Conservation (phyloP, 2,329 filamentous ascomycete species). For the Gaeumannomyces sp. region DNA sequence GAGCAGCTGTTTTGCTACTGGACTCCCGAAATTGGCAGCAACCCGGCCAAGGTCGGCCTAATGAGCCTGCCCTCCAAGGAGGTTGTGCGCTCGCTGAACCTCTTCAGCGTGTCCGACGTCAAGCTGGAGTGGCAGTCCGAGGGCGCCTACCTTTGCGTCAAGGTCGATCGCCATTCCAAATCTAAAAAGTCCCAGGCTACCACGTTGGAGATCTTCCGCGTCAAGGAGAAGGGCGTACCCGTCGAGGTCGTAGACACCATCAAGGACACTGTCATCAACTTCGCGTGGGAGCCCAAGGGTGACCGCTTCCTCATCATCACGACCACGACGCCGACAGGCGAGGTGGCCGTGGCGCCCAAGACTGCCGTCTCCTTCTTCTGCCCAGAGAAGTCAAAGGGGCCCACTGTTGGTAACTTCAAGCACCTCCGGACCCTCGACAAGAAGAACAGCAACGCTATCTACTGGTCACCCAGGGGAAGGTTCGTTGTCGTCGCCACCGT, state of each 20-base stretch:
- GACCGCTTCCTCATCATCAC: conserved; percentile 97
- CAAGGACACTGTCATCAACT: conserved; percentile 99
- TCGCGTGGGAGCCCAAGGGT: conserved; percentile 98
- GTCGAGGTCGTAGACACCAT: conserved; percentile 97
- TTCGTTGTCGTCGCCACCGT: conserved; percentile 95
- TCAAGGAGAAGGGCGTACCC: conserved; percentile 94
- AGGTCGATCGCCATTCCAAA: conserved; percentile 98
- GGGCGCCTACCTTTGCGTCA: conserved; percentile 89
- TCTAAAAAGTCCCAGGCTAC: conserved; percentile 97
- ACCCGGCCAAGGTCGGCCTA: conserved; percentile 91
- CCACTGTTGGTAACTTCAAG: conserved; percentile 85
- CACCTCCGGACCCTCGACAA: conserved; percentile 92
- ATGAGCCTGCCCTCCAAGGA: conserved; percentile 97
- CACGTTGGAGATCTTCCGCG: conserved; percentile 96
- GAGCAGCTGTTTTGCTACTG: conserved; percentile 98
- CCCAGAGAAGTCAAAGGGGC: conserved; percentile 85
- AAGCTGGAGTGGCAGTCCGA: conserved; percentile 99
- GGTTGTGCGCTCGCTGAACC: conserved; percentile 86
- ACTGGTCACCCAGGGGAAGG: conserved; percentile 94
- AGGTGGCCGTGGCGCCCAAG: conserved; percentile 82
- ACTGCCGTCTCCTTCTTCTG: conserved; percentile 95
- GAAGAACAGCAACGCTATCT: conserved; percentile 99
- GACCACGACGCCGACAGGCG: conserved; percentile 72
- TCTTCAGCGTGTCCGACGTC: conserved; percentile 96
- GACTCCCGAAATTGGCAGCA: conserved; percentile 97